Conservation (phyloP, 2,329 filamentous ascomycete species). For the Pseudocercospora cruenta region DNA sequence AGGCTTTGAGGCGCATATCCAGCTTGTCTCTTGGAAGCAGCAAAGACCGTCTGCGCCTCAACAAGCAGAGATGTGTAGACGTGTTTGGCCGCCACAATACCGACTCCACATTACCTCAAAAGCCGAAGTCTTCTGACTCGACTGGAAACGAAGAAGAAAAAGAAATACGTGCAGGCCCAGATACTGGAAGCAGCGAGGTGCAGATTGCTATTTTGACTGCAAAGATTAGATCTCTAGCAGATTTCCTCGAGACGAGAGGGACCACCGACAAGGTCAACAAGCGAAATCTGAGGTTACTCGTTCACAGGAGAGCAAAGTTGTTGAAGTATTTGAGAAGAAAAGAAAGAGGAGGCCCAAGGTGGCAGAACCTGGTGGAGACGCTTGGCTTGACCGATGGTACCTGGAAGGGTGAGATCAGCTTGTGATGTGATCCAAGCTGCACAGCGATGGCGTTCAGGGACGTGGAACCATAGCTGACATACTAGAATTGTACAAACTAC, state of each 20-base stretch:
- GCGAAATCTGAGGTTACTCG: conserved; percentile 80
- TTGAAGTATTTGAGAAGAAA: conserved; percentile 83
- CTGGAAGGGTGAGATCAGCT: conserved; percentile 85
- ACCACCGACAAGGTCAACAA: conserved; percentile 93
- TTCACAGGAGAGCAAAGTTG: conserved; percentile 87
- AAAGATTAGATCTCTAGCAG: conserved; percentile 82
- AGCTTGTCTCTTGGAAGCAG: conserved; percentile 75
- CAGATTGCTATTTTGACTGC: conserved; percentile 93
- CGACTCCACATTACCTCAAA: conserved; percentile 69
- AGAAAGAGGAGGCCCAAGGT: conserved; percentile 88
- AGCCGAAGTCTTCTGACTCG: conserved; percentile 41
- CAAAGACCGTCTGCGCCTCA: conserved; percentile 78
- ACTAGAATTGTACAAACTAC: not conserved
- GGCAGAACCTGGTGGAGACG: conserved; percentile 81
- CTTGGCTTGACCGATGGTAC: conserved; percentile 85
- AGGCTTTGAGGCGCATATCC: conserved; percentile 79
- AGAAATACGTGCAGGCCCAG: conserved; percentile 73
- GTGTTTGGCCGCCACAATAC: conserved; percentile 91
- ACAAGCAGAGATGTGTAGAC: conserved; percentile 81
- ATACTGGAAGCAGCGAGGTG: conserved; percentile 96
- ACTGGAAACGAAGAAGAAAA: conserved; percentile 43
- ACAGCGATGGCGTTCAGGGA: not conserved
- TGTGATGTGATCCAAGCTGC: conserved; percentile 47
- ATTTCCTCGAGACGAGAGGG: conserved; percentile 70
- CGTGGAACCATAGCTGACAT: not conserved